Evolutionary conservation across 257 asterid genomes (phyloP), one percentile per base, ranked within the genome.

Genomic region (Przewalskia tangutica): DNA sequence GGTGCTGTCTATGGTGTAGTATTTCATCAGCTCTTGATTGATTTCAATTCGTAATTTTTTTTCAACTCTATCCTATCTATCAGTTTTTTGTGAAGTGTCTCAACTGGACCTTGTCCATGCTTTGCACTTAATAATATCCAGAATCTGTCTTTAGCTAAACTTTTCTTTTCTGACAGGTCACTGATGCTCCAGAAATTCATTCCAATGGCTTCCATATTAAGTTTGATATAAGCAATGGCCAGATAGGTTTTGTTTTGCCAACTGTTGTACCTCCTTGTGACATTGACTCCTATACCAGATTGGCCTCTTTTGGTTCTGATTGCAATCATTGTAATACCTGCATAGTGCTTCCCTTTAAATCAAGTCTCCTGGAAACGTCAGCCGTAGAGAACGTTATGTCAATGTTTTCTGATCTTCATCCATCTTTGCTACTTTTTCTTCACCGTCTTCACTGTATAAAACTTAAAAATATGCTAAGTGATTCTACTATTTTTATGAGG

Each of bases 231-330:
- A 90, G 91, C 11, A 88, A 88, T 55, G 99, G 99, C 88, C 97
- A 94, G 87, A 95, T 95, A 86, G 99, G 99, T 88, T 95, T 95
- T 87, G 91, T 95, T 88, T 88, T 95, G 81, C 99, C 99, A 67
- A 92, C 97, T 54, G 83, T 86, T 77, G 88, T 95, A 68, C 94
- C 99, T 85, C 91, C 97, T 58, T 88, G 96, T 89, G 96, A 95
- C 86, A 84, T 91, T 83, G 90, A 89, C 84, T 87, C 84, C 75
- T 91, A 87, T 79, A 77, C 89, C 62, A 89, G 92, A 82, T 87
- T 90, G 87, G 91, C 90, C 70, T 87, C 87, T 80, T 59, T 82
- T 32, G 91, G 88, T 84, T 82, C 89, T 82, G 87, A 86, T 82
- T 76, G 80, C 77, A 77, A 88, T 77, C 62, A 85, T 80, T 92